Conservation (phyloP, 1,139 yeast genomes). For the Barnettozyma hawaiiensis region DNA sequence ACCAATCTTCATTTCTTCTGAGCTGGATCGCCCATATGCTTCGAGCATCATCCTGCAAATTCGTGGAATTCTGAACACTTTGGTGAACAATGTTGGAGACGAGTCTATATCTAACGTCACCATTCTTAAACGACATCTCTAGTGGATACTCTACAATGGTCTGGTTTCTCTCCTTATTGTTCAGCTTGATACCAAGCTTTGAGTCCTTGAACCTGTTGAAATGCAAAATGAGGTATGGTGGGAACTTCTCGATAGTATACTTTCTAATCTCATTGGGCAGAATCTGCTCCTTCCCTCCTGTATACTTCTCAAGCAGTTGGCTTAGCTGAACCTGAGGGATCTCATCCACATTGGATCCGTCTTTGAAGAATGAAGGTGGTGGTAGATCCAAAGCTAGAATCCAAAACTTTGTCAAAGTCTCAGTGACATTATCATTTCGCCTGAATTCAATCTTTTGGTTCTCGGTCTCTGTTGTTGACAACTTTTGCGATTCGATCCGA, state of each 20-base stretch:
- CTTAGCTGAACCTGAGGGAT: conserved; percentile 51
- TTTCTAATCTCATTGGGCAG: conserved; percentile 31
- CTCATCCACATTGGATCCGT: conserved; percentile 31
- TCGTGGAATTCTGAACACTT: conserved; percentile 12
- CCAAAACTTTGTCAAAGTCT: conserved; percentile 45
- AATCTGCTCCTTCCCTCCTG: conserved; percentile 33
- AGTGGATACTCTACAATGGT: conserved; percentile 61
- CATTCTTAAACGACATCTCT: conserved; percentile 23
- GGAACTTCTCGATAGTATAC: conserved; percentile 42
- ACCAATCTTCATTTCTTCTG: conserved; percentile 46
- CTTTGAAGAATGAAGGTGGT: conserved; percentile 47
- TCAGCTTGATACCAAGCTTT: conserved; percentile 29
- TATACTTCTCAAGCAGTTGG: conserved; percentile 43
- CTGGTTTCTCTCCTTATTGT: conserved; percentile 45
- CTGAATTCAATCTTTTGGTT: conserved; percentile 28
- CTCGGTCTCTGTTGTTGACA: conserved; percentile 24
- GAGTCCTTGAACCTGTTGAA: conserved; percentile 47
- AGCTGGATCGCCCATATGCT: conserved; percentile 51
- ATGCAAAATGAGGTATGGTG: conserved; percentile 50
- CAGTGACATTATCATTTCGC: conserved; percentile 18
- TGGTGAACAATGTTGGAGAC: conserved; percentile 50
- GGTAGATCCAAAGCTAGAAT: conserved; percentile 56
- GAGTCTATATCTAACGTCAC: conserved; percentile 36
- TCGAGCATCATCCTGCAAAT: conserved; percentile 29
- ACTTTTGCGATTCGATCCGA: conserved; percentile 29